Percentiles rank a stretch among this genome's conserved stretches.
These are phyloP conservation scores for Rhytidhysteron rufulum DNA, from an alignment of 2,329 filamentous ascomycete species.

Conservation along the genomic window DNA sequence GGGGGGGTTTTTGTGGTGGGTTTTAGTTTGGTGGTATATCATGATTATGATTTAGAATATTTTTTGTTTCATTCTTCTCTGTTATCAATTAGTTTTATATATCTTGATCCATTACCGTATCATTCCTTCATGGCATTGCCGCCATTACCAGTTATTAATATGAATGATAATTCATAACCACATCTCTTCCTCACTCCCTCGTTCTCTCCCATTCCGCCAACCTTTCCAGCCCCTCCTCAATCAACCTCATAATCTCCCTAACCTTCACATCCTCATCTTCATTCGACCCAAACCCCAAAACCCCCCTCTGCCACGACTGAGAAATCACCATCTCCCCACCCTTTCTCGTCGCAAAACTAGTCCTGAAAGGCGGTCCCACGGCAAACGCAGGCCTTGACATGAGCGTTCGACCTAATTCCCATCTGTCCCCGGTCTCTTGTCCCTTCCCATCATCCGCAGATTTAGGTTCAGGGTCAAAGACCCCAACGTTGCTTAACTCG, in stretches of 20 bases:
- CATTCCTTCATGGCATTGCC: no score
- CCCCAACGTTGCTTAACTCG: constrained; percentile 46
- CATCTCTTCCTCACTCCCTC: no score
- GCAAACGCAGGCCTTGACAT: constrained; percentile 45
- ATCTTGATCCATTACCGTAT: no score
- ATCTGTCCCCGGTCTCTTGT: constrained; percentile 1
- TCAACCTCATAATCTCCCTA: neutral
- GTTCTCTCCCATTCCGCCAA: neutral
- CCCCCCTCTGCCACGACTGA: constrained; percentile 43
- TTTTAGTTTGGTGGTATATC: no score
- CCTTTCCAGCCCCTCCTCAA: neutral
- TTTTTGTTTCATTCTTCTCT: no score
- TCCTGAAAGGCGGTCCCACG: constrained; percentile 34
- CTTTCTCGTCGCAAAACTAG: constrained; percentile 41
- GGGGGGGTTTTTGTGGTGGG: no score
- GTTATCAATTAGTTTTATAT: no score
- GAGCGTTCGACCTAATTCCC: constrained; percentile 33
- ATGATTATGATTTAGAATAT: no score
- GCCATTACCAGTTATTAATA: no score
- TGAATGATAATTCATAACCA: no score
- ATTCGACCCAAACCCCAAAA: constrained; percentile 30
- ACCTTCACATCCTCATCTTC: constrained; percentile 19
- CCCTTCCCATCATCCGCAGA: neutral
- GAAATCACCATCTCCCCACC: constrained; percentile 37
- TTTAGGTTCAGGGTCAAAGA: constrained; percentile 28